A percentile compares a stretch with the other conserved stretches of the same genome.
Conservation (phyloP, 2,329 filamentous ascomycete species). For the Scedosporium dehoogii region DNA sequence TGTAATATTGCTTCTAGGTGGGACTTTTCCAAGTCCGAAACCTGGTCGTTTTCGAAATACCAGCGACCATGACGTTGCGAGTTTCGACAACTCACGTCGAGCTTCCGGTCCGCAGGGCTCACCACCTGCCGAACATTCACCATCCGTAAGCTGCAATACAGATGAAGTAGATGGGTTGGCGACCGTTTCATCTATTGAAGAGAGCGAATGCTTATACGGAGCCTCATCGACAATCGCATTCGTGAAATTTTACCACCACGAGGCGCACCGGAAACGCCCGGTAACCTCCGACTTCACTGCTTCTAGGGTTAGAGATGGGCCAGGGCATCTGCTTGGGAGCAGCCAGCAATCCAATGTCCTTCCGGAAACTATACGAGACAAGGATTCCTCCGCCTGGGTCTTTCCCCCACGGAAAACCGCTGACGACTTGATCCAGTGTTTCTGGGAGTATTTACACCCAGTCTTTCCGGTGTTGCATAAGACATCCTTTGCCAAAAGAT, state of each 20-base stretch:
- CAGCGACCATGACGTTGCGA: no score
- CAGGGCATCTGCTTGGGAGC: no score
- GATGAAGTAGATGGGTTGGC: slow-evolving; percentile 5
- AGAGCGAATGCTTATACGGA: slow-evolving; percentile 4
- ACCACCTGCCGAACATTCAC: neutral
- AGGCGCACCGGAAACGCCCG: neutral
- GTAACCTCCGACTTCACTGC: no score
- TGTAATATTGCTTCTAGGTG: no score
- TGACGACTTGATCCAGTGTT: slow-evolving; percentile 7
- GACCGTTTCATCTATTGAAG: slow-evolving; percentile 4
- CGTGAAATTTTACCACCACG: neutral
- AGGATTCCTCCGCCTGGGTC: neutral
- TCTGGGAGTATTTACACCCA: slow-evolving; percentile 12
- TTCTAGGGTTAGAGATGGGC: no score
- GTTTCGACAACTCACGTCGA: no score
- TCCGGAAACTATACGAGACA: neutral
- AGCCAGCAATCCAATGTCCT: neutral
- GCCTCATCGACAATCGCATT: slow-evolving; percentile 6
- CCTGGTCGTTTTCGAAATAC: no score
- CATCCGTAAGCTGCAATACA: neutral
- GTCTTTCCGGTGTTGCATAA: slow-evolving; percentile 12
- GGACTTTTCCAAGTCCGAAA: no score
- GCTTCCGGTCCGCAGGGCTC: neutral
- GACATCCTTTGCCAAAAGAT: slow-evolving; percentile 9
- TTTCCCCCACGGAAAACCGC: slow-evolving; percentile 3